A percentile compares a stretch with the other conserved stretches of the same genome.
Evolutionary conservation across 2,329 filamentous ascomycete species (phyloP).

Genomic region (Ophiocordyceps camponoti-rufipedis): DNA sequence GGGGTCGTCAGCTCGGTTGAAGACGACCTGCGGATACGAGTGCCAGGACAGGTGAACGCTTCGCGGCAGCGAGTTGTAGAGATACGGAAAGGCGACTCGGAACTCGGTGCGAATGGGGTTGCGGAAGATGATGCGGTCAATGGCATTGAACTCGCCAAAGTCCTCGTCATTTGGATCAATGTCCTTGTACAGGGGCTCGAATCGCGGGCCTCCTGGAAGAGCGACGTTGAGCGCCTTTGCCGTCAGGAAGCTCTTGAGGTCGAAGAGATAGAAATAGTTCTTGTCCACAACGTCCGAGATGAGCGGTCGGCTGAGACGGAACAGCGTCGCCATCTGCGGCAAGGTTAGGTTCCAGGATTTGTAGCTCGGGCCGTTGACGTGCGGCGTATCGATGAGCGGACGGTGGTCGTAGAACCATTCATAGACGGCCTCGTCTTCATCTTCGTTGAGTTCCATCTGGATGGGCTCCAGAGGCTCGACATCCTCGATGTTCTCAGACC

Average conservation of each 20-base stretch:
- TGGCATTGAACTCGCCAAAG: slow-evolving; percentile 98
- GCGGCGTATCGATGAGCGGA: slow-evolving; percentile 73
- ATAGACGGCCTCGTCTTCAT: slow-evolving; percentile 75
- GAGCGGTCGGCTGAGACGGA: slow-evolving; percentile 78
- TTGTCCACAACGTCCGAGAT: slow-evolving; percentile 84
- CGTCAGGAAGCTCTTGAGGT: slow-evolving; percentile 83
- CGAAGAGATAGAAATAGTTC: slow-evolving; percentile 97
- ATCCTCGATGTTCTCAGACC: slow-evolving; percentile 98
- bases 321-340: slow-evolving; percentile 89
- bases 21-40: slow-evolving; percentile 83
- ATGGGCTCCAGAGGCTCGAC: slow-evolving; percentile 95
- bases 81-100: slow-evolving; percentile 78
- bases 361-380: slow-evolving; percentile 94
- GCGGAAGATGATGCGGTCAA: slow-evolving; percentile 97
- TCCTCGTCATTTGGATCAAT: slow-evolving; percentile 98
- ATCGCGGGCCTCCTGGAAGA: slow-evolving; percentile 89
- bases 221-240: slow-evolving; percentile 95
- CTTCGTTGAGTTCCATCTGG: slow-evolving; percentile 93
- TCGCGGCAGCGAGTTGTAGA: slow-evolving; percentile 91
- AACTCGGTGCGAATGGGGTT: slow-evolving; percentile 90
- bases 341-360: slow-evolving; percentile 86
- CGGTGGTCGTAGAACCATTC: slow-evolving; percentile 98
- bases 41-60: slow-evolving; percentile 92
- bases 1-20: slow-evolving; percentile 71
- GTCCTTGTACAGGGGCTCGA: slow-evolving; percentile 95